These are phyloP conservation scores for Lupinus albus DNA, from an alignment of 306 rosid species.

Conservation along the genomic window DNA sequence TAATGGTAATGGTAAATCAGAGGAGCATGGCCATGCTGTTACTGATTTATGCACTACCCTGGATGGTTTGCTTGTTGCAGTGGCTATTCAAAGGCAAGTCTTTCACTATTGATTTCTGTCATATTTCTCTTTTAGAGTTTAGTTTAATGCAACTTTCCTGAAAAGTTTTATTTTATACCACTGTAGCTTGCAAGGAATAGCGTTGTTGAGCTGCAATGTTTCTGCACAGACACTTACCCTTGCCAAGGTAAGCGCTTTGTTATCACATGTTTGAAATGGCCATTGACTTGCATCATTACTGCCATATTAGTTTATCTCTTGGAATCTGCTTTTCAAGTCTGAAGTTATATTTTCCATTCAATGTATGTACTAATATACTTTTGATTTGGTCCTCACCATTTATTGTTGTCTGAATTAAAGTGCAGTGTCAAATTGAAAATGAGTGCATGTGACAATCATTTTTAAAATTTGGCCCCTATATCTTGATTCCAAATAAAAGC, in stretches of 20 bases:
- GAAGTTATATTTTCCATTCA: conserved; percentile 23
- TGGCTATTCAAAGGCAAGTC: conserved; percentile 82
- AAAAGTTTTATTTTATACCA: conserved; percentile 31
- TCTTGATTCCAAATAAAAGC: no score
- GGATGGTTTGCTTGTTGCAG: conserved; percentile 75
- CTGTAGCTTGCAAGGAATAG: conserved; percentile 83
- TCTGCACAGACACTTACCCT: conserved; percentile 58
- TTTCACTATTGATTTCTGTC: conserved; percentile 6
- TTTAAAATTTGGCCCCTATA: no score
- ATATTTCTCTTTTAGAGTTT: conserved; percentile 19
- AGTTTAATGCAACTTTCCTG: conserved; percentile 17
- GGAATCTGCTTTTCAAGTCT: conserved; percentile 1
- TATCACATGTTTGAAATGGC: conserved; percentile 28
- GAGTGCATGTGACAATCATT: no score
- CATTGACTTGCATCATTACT: conserved; percentile 19
- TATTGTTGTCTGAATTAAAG: no score
- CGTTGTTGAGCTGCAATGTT: conserved; percentile 63
- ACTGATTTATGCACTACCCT: conserved; percentile 65
- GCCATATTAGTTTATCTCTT: conserved; percentile 18
- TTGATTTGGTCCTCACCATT: no score
- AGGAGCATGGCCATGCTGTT: conserved; percentile 62
- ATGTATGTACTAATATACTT: no score
- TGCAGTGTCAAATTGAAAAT: no score
- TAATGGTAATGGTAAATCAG: conserved; percentile 52
- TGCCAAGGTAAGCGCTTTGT: conserved; percentile 60